Conservation (phyloP, 202 grass and related monocot species). For the Tripidium arundinaceum region DNA sequence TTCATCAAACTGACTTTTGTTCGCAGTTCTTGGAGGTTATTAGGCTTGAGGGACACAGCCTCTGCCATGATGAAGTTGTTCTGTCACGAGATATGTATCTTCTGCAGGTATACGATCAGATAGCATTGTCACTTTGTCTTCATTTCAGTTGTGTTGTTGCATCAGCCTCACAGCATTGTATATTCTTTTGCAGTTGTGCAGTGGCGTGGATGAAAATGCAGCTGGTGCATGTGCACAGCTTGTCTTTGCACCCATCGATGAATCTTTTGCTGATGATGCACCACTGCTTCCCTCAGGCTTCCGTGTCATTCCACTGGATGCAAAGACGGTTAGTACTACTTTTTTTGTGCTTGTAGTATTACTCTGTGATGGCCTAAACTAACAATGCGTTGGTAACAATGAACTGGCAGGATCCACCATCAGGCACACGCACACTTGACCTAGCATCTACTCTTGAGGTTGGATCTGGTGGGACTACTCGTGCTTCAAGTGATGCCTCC, state of each 20-base stretch:
- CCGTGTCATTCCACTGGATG: conserved; percentile 80
- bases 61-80: conserved; percentile 82
- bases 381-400: too few species aligned
- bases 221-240: conserved; percentile 84
- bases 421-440: too few species aligned
- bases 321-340: conserved; percentile 55
- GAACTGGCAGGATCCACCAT: too few species aligned
- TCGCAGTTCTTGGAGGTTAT: conserved; percentile 89
- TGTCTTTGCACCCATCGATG: conserved; percentile 96
- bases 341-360: too few species aligned
- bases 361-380: too few species aligned
- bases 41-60: conserved; percentile 83
- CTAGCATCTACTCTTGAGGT: too few species aligned
- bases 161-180: neutral
- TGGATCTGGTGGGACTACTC: too few species aligned
- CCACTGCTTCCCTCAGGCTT: conserved; percentile 91
- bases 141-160: neutral
- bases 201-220: conserved; percentile 79
- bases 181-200: conserved; percentile 69
- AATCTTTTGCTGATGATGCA: conserved; percentile 87
- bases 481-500: too few species aligned
- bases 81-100: conserved; percentile 86
- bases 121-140: neutral
- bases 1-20: conserved; percentile 10
- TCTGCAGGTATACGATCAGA: conserved; percentile 55